These are phyloP conservation scores for Microdochium bolleyi DNA, from an alignment of 2,329 filamentous ascomycete genomes.

Conservation along the genomic window DNA sequence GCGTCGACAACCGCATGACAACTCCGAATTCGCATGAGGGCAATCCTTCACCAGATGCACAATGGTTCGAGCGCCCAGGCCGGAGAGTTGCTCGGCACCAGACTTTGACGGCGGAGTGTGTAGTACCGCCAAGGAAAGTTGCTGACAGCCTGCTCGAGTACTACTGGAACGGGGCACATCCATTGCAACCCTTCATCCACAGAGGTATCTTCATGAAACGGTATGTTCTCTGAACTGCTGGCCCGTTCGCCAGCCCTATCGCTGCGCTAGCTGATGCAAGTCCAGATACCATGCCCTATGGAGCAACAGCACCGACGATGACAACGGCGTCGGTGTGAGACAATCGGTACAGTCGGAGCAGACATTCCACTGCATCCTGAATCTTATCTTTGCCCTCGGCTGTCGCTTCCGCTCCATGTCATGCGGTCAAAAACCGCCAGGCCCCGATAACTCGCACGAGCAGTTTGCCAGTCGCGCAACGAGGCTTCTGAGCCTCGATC, in stretches of 20 bases:
- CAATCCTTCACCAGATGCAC: neutral
- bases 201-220: neutral
- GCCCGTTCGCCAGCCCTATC: neutral
- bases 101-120: neutral
- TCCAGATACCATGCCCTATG: neutral
- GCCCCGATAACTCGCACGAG: too few species aligned
- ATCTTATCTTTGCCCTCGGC: too few species aligned
- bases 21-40: too few species aligned
- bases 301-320: neutral
- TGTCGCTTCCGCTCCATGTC: too few species aligned
- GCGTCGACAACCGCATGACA: too few species aligned
- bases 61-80: neutral
- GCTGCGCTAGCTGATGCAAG: too few species aligned
- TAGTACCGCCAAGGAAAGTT: neutral
- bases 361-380: too few species aligned
- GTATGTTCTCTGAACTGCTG: neutral
- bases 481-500: too few species aligned
- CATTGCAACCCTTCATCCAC: neutral
- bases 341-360: too few species aligned
- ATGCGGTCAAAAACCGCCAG: too few species aligned
- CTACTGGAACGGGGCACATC: neutral
- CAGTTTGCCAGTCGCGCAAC: neutral
- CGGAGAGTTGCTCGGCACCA: neutral
- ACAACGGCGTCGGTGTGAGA: too few species aligned
- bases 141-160: neutral